These are phyloP conservation scores for Alternaria solani DNA, from an alignment of 2,329 filamentous ascomycete species.

Conservation along the genomic window DNA sequence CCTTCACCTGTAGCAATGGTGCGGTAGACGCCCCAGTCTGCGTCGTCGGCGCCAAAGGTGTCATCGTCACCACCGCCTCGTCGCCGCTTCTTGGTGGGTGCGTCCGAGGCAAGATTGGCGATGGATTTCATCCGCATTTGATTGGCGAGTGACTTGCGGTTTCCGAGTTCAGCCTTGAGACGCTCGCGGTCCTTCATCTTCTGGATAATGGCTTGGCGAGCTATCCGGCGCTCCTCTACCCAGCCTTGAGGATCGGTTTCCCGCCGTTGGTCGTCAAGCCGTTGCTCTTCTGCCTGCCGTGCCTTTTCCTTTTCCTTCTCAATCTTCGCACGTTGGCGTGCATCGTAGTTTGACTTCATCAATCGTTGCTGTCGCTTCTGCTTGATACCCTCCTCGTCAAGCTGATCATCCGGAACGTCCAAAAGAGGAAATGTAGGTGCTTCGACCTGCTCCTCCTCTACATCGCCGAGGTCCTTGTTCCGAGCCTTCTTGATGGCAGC, in stretches of 20 bases:
- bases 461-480: constrained; percentile 89
- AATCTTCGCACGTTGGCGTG: constrained; percentile 88
- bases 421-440: constrained; percentile 86
- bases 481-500: constrained; percentile 87
- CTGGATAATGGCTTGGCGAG: constrained; percentile 73
- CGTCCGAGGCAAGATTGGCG: constrained; percentile 92
- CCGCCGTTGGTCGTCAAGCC: constrained; percentile 82
- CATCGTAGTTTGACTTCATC: constrained; percentile 94
- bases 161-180: constrained; percentile 91
- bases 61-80: constrained; percentile 91
- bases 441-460: constrained; percentile 79
- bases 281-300: constrained; percentile 80
- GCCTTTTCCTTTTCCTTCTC: constrained; percentile 95
- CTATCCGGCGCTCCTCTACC: constrained; percentile 81
- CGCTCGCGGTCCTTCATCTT: constrained; percentile 94
- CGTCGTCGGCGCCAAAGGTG: constrained; percentile 95
- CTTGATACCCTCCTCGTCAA: constrained; percentile 90
- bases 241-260: constrained; percentile 85
- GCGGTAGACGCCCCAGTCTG: constrained; percentile 97
- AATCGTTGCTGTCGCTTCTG: constrained; percentile 91
- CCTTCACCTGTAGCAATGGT: constrained; percentile 83
- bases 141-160: constrained; percentile 93
- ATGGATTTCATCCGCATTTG: constrained; percentile 99
- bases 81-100: constrained; percentile 80
- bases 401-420: constrained; percentile 87